Evolutionary conservation across 2,329 filamentous ascomycete species (phyloP).

Genomic region (Sclerotinia spermophila): DNA sequence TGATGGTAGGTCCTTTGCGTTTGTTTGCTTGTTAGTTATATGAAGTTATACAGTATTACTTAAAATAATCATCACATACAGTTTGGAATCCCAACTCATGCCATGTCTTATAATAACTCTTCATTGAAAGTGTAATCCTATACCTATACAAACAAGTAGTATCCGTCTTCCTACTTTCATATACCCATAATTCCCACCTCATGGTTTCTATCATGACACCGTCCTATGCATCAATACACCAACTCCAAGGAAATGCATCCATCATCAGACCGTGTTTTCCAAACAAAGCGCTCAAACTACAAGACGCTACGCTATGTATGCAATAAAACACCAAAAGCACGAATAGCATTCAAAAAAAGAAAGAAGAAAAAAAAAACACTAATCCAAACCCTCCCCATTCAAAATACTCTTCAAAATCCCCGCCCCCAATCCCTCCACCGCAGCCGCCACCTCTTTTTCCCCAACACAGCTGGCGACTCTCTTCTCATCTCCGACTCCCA

Average conservation of each 20-base stretch:
- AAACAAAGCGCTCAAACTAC: background rate
- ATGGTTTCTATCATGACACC: background rate
- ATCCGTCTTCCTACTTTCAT: background rate
- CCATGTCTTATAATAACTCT: background rate
- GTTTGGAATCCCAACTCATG: background rate
- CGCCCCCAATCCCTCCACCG: conserved; percentile 60
- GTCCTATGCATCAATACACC: background rate
- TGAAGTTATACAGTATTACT: background rate
- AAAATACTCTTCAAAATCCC: conserved; percentile 61
- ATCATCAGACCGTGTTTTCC: background rate
- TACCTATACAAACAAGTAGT: background rate
- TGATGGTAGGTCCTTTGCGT: background rate
- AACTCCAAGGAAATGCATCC: background rate
- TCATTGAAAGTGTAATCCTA: background rate
- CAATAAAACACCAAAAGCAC: background rate
- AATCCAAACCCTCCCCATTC: conserved; percentile 43
- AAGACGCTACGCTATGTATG: conserved; percentile 11
- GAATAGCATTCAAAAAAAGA: too few species aligned
- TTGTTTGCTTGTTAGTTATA: background rate
- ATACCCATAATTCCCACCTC: background rate
- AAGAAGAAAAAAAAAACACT: background rate
- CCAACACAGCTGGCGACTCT: conserved; percentile 74
- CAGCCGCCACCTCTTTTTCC: conserved; percentile 72
- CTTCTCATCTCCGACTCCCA: conserved; percentile 65
- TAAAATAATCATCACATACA: background rate